A percentile compares a stretch with the other conserved stretches of the same genome.
phyloP scores from a whole-genome alignment of 1,139 yeast species.

The Geotrichum klebahnii region DNA sequence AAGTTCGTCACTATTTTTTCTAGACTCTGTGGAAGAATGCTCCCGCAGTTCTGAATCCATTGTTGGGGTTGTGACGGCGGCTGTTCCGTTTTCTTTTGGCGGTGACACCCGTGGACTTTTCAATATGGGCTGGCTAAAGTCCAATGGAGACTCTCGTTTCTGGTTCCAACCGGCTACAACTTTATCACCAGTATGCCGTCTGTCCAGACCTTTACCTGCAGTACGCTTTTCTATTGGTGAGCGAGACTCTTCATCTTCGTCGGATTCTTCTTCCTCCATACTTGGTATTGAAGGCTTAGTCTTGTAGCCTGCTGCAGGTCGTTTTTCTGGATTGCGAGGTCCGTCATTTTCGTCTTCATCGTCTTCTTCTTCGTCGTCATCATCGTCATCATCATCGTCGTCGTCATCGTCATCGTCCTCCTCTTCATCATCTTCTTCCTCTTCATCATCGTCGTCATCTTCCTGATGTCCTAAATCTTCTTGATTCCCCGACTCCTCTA shows the following conservation, averaged over 20 bases:
- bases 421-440: constrained; percentile 20
- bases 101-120: not conserved
- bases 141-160: constrained; percentile 10
- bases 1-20: not conserved
- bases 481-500: constrained; percentile 28
- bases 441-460: constrained; percentile 31
- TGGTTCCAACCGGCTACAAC: constrained; percentile 10
- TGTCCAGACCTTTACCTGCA: not conserved
- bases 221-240: not conserved
- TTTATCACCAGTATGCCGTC: constrained; percentile 13
- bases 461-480: constrained; percentile 23
- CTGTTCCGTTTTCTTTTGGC: not conserved
- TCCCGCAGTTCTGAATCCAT: not conserved
- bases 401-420: constrained; percentile 18
- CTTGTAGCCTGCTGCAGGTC: constrained; percentile 16
- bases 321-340: constrained; percentile 13
- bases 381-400: constrained; percentile 24
- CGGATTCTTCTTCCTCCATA: constrained; percentile 19
- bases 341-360: constrained; percentile 26
- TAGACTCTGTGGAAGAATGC: not conserved
- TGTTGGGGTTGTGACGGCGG: not conserved
- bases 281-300: constrained; percentile 11
- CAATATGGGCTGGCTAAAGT: not conserved
- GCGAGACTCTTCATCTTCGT: constrained; percentile 17
- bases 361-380: constrained; percentile 24